Percentiles rank a stretch among this genome's conserved stretches.
phyloP scores from a whole-genome alignment of 208 protist genomes.

The Leishmania gerbilli region DNA sequence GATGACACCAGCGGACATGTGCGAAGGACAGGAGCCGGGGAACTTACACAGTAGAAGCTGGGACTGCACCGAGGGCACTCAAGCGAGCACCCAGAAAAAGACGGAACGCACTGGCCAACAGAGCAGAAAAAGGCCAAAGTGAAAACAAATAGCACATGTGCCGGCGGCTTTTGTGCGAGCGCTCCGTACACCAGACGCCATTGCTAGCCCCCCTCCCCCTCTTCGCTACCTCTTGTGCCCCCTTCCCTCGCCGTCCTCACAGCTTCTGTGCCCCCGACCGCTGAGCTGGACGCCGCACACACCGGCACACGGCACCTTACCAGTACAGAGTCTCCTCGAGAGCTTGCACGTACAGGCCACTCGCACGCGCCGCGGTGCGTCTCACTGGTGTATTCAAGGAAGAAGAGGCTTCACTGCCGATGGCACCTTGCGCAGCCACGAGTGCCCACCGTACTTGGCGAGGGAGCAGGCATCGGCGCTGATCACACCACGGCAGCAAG shows the following conservation, averaged over 20 bases:
- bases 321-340: not conserved
- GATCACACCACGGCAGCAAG: conserved; percentile 65
- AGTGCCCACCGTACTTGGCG: conserved; percentile 59
- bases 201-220: no score
- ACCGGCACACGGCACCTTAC: not conserved
- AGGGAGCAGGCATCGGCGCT: conserved; percentile 53
- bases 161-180: not conserved
- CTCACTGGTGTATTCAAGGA: not conserved
- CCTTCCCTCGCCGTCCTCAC: not conserved
- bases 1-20: not conserved
- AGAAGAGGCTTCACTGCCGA: conserved; percentile 25
- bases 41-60: no score
- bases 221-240: not conserved
- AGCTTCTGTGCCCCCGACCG: not conserved
- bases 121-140: not conserved
- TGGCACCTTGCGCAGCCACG: conserved; percentile 65
- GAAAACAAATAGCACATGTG: not conserved
- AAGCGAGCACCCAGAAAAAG: not conserved
- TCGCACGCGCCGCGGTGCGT: not conserved
- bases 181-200: not conserved
- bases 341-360: not conserved
- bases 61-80: not conserved
- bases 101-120: not conserved
- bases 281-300: not conserved
- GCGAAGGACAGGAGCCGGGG: not conserved